phyloP scores from a whole-genome alignment of 768 basidiomycete species.

The Leucocoprinus sp. region DNA sequence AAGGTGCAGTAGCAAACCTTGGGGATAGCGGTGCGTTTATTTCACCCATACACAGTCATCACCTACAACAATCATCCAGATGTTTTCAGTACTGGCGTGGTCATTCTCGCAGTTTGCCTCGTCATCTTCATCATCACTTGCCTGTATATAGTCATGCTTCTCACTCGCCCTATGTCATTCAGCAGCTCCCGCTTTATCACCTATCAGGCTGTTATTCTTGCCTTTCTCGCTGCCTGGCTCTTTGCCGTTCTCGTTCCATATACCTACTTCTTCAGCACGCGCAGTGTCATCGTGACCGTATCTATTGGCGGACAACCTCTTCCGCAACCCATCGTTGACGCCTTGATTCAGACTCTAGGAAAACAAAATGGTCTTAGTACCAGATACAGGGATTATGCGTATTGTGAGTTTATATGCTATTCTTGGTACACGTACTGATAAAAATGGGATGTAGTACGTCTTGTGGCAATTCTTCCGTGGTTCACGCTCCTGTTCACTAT shows the following conservation, averaged over 20 bases:
- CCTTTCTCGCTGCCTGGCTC: slow-evolving; percentile 35
- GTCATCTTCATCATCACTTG: slow-evolving; percentile 15
- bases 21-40: slow-evolving; percentile 15
- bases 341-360: background rate
- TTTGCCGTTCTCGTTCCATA: slow-evolving; percentile 37
- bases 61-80: slow-evolving; percentile 11
- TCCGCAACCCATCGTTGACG: background rate
- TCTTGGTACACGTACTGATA: background rate
- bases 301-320: background rate
- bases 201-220: slow-evolving; percentile 26
- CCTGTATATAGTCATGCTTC: slow-evolving; percentile 12
- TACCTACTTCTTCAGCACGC: slow-evolving; percentile 33
- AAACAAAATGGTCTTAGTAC: background rate
- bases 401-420: slow-evolving; percentile 5
- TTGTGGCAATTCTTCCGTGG: slow-evolving; percentile 9
- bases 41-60: background rate
- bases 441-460: background rate
- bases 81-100: slow-evolving; percentile 16
- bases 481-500: slow-evolving; percentile 4
- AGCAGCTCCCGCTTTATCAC: slow-evolving; percentile 16
- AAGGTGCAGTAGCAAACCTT: slow-evolving; percentile 14
- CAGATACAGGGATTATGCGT: background rate
- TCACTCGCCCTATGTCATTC: slow-evolving; percentile 13
- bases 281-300: slow-evolving; percentile 30
- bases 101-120: slow-evolving; percentile 14